These are phyloP conservation scores for Erythrophleum fordii DNA, from an alignment of 306 rosid species.

Conservation along the genomic window DNA sequence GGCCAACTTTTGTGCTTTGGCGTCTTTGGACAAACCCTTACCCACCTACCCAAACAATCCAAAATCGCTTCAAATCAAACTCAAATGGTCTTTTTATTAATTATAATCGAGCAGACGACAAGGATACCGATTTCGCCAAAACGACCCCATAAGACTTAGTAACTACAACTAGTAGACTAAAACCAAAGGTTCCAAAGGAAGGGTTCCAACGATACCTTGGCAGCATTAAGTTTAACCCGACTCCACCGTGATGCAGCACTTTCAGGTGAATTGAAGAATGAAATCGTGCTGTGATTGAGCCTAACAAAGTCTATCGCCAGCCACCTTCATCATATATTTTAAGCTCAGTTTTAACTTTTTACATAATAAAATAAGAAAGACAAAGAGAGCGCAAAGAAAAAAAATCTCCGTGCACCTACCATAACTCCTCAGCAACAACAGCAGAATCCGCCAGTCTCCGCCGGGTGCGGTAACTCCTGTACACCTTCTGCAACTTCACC, in stretches of 20 bases:
- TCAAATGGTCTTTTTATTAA: background rate
- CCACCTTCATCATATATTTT: conserved; percentile 57
- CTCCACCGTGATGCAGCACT: conserved; percentile 59
- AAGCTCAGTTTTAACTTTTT: background rate
- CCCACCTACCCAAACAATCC: conserved; percentile 60
- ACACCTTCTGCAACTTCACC: conserved; percentile 66
- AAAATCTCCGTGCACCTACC: conserved; percentile 41
- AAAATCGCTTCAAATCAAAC: background rate
- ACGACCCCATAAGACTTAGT: background rate
- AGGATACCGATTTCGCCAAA: background rate
- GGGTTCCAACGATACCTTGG: conserved; percentile 45
- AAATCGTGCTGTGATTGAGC: conserved; percentile 62
- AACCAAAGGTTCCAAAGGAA: background rate
- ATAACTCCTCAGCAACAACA: conserved; percentile 72
- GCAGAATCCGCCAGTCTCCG: conserved; percentile 76
- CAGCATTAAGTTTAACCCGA: conserved; percentile 63
- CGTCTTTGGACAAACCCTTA: conserved; percentile 70
- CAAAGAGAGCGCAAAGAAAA: background rate
- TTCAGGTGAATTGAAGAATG: conserved; percentile 69
- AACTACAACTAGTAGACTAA: background rate
- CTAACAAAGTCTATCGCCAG: conserved; percentile 61
- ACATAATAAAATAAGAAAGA: background rate
- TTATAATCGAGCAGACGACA: background rate
- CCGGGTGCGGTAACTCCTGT: conserved; percentile 74
- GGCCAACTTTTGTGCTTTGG: conserved; percentile 75